Base-by-base conservation (phyloP, 108 stramenopile species). In the Mediolabrus comicus region DNA sequence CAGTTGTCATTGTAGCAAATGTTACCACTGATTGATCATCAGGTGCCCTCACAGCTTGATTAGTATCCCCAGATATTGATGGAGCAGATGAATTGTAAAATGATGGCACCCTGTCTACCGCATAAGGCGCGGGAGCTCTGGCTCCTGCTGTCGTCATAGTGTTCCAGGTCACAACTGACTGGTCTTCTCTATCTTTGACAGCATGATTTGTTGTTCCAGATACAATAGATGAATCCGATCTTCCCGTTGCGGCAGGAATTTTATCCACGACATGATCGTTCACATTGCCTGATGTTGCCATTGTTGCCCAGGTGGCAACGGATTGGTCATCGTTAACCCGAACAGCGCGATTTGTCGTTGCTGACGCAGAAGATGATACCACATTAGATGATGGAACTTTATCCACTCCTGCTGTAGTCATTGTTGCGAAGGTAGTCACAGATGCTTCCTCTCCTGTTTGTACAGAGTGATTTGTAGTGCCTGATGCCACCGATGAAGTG, bases 21-120 rank as follows among this genome's bases (percentile, higher is more conserved):
- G 78, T 79, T 7, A 79, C 72, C 5, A 79, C 61, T 11, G 78
- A 79, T 64, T 77, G 76, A 66, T 77, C 76, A 41, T 77, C 76
- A 26, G 58, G 63, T 12, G 52, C 69, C 26, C 76, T 63, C 10
- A 77, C 53, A 5, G 76, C 76, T 29, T 64, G 55, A 35, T 65
- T 65, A 3, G 76, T 77, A 13, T 26, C 41, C 32, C 64, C 69
- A 14, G 76, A 77, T 43, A 70, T 36, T n/a, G 76, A 77, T 3
- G 28, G 9, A 7, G 31, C 49, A 16, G 38, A 59, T 13, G 36
- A 14, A 29, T 65, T 69, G 14, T 56, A 62, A 26, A 52, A 65
- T 8, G 67, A 70, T 3, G 76, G 76, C 17, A 77, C 53, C 31
- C 69, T 32, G 60, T 77, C 76, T 9, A 77, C 69, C 10, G 69